Conservation (phyloP, 2,329 filamentous ascomycete genomes). For the Colletotrichum gloeosporioides region DNA sequence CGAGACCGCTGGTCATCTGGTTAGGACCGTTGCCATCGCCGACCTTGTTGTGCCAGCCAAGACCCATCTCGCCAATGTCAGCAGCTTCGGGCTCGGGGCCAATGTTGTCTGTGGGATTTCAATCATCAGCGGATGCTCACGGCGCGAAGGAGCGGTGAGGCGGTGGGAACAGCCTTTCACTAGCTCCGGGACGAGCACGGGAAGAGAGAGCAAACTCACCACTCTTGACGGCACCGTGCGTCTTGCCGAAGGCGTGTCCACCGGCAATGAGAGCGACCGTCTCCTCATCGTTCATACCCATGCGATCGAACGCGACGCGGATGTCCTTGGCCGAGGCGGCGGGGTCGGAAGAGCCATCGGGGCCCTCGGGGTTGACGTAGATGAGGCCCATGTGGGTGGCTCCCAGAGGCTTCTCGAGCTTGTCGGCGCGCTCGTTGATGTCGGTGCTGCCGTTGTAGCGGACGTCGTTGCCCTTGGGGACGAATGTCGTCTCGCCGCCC, state of each 20-base stretch:
- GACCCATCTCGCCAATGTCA: slow-evolving; percentile 67
- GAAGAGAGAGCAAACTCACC: background rate
- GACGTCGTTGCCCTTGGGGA: slow-evolving; percentile 68
- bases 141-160: background rate
- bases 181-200: background rate
- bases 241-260: slow-evolving; percentile 82
- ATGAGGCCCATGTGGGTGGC: slow-evolving; percentile 79
- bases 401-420: slow-evolving; percentile 69
- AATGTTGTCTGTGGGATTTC: slow-evolving; percentile 60
- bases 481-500: slow-evolving; percentile 75
- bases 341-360: slow-evolving; percentile 74
- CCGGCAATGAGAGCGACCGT: slow-evolving; percentile 81
- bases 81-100: slow-evolving; percentile 72
- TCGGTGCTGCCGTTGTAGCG: slow-evolving; percentile 59
- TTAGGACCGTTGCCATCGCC: slow-evolving; percentile 72
- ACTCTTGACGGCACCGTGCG: slow-evolving; percentile 68
- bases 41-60: slow-evolving; percentile 74
- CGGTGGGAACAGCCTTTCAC: background rate
- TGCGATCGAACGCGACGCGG: slow-evolving; percentile 75
- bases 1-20: slow-evolving; percentile 77
- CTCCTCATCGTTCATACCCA: slow-evolving; percentile 86
- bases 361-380: slow-evolving; percentile 83
- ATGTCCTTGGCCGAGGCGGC: slow-evolving; percentile 74
- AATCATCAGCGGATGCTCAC: background rate
- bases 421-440: slow-evolving; percentile 18